Conservation (phyloP, 371 early-diverging fungal genomes). For the Syncephalastrum racemosum region DNA sequence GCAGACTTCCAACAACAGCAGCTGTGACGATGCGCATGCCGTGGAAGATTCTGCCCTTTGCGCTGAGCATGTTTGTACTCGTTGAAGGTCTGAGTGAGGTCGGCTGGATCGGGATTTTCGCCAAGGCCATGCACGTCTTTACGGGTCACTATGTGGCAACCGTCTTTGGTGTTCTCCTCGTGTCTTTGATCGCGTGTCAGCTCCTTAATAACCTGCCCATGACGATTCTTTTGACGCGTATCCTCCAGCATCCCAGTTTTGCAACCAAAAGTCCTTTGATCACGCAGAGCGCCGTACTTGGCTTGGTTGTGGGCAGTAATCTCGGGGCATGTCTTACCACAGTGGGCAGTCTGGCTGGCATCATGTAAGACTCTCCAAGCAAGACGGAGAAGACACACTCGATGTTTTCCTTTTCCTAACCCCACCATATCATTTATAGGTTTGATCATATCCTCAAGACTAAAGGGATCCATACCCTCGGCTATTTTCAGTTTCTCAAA, state of each 20-base stretch:
- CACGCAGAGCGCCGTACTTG: constrained; percentile 65
- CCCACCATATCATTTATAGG: constrained; percentile 18
- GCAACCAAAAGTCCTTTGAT: constrained; percentile 35
- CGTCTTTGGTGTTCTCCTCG: constrained; percentile 60
- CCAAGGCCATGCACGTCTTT: constrained; percentile 54
- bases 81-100: constrained; percentile 65
- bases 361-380: constrained; percentile 56
- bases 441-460: constrained; percentile 63
- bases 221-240: constrained; percentile 79
- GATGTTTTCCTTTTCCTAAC: background rate
- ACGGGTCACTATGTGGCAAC: constrained; percentile 58
- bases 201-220: constrained; percentile 83
- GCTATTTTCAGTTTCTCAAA: constrained; percentile 58
- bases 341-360: constrained; percentile 77
- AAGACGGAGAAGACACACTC: background rate
- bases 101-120: constrained; percentile 74
- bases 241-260: constrained; percentile 69
- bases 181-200: constrained; percentile 72
- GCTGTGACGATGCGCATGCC: constrained; percentile 67
- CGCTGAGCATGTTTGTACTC: constrained; percentile 82
- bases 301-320: constrained; percentile 76
- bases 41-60: constrained; percentile 75
- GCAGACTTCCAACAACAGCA: constrained; percentile 41
- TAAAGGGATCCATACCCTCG: constrained; percentile 51
- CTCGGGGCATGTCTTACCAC: constrained; percentile 77